Percentiles rank a stretch among this genome's conserved stretches.
Evolutionary conservation across 192 early-diverging fungal genomes (phyloP).

Genomic region (Allomyces javanicus): DNA sequence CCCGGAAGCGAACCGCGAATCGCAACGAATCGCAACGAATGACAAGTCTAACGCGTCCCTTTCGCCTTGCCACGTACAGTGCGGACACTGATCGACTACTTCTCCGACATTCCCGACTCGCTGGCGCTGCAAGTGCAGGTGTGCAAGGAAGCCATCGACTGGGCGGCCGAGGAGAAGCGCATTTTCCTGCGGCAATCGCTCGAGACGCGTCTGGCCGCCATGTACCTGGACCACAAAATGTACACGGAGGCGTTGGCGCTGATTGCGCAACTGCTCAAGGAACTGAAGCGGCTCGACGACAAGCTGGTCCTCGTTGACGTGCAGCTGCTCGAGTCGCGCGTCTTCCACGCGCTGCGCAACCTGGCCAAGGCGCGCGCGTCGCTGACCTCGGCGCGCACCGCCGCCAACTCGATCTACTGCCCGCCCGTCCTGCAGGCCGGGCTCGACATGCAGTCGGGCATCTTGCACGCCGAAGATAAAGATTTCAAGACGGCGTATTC

Average conservation of each 20-base stretch:
- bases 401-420: constrained; percentile 93
- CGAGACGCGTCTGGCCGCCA: constrained; percentile 74
- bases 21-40: neutral
- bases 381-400: constrained; percentile 83
- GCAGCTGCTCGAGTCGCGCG: constrained; percentile 82
- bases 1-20: neutral
- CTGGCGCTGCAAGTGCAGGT: constrained; percentile 76
- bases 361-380: constrained; percentile 84
- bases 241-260: constrained; percentile 77
- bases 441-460: constrained; percentile 93
- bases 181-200: constrained; percentile 87
- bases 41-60: neutral
- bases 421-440: constrained; percentile 89
- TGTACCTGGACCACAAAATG: constrained; percentile 89
- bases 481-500: constrained; percentile 98
- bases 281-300: constrained; percentile 97
- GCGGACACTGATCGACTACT: constrained; percentile 63
- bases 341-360: constrained; percentile 80
- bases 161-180: constrained; percentile 78
- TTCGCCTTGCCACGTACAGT: constrained; percentile 24
- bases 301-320: constrained; percentile 96
- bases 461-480: constrained; percentile 93
- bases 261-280: constrained; percentile 66
- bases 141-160: constrained; percentile 86
- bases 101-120: constrained; percentile 69